Conservation (phyloP, 495 filamentous ascomycete genomes). For the Daldinia concentrica region DNA sequence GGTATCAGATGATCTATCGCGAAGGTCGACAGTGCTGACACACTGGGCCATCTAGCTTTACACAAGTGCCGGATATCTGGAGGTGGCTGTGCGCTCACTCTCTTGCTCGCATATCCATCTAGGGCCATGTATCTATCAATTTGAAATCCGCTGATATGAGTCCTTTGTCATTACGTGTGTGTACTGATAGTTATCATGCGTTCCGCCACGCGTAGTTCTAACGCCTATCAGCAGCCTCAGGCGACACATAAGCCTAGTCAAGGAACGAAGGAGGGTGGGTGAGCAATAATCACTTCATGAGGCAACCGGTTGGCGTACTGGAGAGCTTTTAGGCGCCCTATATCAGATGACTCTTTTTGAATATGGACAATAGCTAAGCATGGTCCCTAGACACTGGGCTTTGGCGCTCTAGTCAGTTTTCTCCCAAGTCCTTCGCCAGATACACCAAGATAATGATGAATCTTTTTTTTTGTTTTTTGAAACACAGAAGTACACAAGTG, state of each 20-base stretch:
- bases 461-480: background rate
- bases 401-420: background rate
- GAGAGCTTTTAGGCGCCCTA: background rate
- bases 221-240: background rate
- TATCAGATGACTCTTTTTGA: background rate
- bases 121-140: slow-evolving; percentile 21
- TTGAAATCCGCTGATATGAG: background rate
- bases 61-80: slow-evolving; percentile 21
- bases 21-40: slow-evolving; percentile 19
- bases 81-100: slow-evolving; percentile 33
- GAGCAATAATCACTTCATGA: background rate
- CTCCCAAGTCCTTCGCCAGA: background rate
- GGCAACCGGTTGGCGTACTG: background rate
- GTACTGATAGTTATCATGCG: background rate
- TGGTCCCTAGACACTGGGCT: too few species aligned
- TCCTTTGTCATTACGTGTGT: background rate
- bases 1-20: slow-evolving; percentile 9
- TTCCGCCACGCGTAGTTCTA: background rate
- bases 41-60: slow-evolving; percentile 18
- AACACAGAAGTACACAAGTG: background rate
- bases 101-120: slow-evolving; percentile 5
- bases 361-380: background rate
- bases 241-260: background rate
- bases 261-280: background rate
- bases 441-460: slow-evolving; percentile 3